Base-by-base conservation (phyloP, 2,329 filamentous ascomycete species). In the Hypocrella siamensis region DNA sequence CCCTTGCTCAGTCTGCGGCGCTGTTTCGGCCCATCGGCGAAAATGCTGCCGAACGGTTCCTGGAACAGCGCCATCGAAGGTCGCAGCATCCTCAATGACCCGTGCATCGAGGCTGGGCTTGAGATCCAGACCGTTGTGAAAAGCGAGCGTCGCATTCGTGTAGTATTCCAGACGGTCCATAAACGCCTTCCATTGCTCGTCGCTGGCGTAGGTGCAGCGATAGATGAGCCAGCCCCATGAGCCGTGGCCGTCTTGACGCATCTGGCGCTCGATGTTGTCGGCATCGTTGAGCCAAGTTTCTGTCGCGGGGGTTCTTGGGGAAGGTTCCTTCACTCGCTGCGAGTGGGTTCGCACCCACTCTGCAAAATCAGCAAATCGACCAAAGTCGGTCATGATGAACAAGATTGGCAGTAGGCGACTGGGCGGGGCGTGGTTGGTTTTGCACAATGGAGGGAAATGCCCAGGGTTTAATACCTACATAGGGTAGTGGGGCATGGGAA, bases 161-260 rank as follows among this genome's bases (percentile, higher is more conserved):
- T 28, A 28, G 27, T 17, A 16, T n/a, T 8, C 27, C 14, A 28
- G 27, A 17, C 27, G 27, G 27, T 10, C 27, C 27, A 28, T 28
- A 16, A 28, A 19, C 14, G 27, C 27, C 7, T 10, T 17, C 27
- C 27, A 18, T 15, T 28, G 27, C 27, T 28, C 27, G 27, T 28
- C 27, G 27, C 27, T 28, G 27, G 27, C 18, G 27, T 17, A 28
- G 27, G 27, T 28, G 27, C 27, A 19, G 27, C 27, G 27, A 16
- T 28, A 28, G 27, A 28, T 28, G 27, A 28, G 27, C 27, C 27
- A 28, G 27, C 27, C 27, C 27, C 27, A 28, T 10, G 27, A 17
- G 27, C 27, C 14, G 27, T 28, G 27, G 15, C 27, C 27, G 27
- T 28, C 27, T 15, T 28, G 27, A 17, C 27, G 27, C 27, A 28